phyloP scores from a whole-genome alignment of 1,284 basidiomycete species.

The Austroboletus olivaceoglutinosus region DNA sequence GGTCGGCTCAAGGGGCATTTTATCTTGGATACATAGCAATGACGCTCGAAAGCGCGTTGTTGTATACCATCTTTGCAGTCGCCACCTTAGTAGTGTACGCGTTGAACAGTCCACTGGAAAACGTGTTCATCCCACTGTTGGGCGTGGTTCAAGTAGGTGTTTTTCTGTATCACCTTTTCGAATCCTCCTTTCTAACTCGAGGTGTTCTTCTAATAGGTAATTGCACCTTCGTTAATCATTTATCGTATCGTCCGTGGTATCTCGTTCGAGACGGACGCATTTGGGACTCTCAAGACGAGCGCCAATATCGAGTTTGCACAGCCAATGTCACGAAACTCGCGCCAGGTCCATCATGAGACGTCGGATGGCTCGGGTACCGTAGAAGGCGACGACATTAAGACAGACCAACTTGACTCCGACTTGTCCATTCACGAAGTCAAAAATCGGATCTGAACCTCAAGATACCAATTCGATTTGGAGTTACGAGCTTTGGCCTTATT shows the following conservation, averaged over 20 bases:
- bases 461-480: not conserved
- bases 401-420: not conserved
- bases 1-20: slow-evolving; percentile 14
- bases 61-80: slow-evolving; percentile 19
- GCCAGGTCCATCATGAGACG: not conserved
- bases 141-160: slow-evolving; percentile 16
- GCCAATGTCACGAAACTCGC: not conserved
- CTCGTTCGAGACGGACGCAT: slow-evolving; percentile 13
- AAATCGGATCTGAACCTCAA: not conserved
- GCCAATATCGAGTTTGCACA: not conserved
- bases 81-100: slow-evolving; percentile 13
- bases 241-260: slow-evolving; percentile 21
- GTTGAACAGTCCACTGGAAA: slow-evolving; percentile 18
- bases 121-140: slow-evolving; percentile 22
- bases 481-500: not conserved
- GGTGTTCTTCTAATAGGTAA: not conserved
- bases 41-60: slow-evolving; percentile 25
- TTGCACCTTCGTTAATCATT: slow-evolving; percentile 21
- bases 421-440: not conserved
- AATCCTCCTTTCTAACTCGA: not conserved
- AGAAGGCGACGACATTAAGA: not conserved
- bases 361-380: not conserved
- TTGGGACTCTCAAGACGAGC: not conserved
- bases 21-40: slow-evolving; percentile 24
- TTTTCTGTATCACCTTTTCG: too few relatives aligned